Conservation (phyloP, 495 filamentous ascomycete species). For the Aspergillus ostianus region DNA sequence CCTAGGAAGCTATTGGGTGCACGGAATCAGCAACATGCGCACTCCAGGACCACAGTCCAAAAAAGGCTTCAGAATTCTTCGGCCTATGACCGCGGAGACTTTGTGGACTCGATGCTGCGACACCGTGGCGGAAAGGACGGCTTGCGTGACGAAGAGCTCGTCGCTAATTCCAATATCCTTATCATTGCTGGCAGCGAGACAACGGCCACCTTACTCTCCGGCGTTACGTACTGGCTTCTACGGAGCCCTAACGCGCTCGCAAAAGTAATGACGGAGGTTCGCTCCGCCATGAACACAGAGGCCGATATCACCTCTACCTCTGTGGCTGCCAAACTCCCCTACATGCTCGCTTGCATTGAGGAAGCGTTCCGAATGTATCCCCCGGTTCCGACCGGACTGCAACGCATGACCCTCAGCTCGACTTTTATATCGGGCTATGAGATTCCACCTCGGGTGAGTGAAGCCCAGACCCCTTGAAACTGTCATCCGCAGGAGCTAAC, state of each 20-base stretch:
- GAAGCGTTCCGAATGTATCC: slow-evolving; percentile 39
- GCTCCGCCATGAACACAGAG: slow-evolving; percentile 40
- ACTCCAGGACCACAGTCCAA: slow-evolving; percentile 7
- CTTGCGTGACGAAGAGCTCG: slow-evolving; percentile 34
- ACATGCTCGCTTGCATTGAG: slow-evolving; percentile 32
- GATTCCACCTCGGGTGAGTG: slow-evolving; percentile 2
- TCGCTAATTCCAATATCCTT: slow-evolving; percentile 32
- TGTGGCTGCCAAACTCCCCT: slow-evolving; percentile 38
- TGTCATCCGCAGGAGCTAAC: neutral
- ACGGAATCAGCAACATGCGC: neutral
- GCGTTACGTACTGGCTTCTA: slow-evolving; percentile 35
- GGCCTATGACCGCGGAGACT: slow-evolving; percentile 15
- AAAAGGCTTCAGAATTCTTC: slow-evolving; percentile 9
- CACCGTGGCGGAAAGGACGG: slow-evolving; percentile 24
- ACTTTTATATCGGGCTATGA: neutral
- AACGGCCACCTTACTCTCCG: slow-evolving; percentile 43
- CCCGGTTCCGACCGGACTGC: slow-evolving; percentile 26
- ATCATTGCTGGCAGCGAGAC: slow-evolving; percentile 51
- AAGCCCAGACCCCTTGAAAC: neutral
- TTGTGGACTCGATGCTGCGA: slow-evolving; percentile 12
- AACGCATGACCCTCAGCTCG: slow-evolving; percentile 14
- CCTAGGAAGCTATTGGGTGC: neutral
- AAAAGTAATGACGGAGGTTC: slow-evolving; percentile 51
- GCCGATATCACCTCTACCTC: slow-evolving; percentile 48
- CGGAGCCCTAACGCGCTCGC: slow-evolving; percentile 25